These are phyloP conservation scores for Metrosideros polymorpha DNA, from an alignment of 441 rosid genomes.

Conservation along the genomic window DNA sequence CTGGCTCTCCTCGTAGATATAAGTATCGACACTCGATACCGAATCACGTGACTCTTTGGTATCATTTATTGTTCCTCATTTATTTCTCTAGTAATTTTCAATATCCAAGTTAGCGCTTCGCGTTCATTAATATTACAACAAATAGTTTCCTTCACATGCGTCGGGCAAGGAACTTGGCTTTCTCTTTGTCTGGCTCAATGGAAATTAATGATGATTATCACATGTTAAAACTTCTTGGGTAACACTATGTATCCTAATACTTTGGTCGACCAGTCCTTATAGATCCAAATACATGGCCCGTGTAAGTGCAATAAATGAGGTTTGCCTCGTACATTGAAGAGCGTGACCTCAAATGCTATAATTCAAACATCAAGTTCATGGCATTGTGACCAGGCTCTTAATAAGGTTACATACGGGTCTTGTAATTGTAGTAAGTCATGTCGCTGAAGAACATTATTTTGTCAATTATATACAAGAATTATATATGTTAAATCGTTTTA, in stretches of 20 bases:
- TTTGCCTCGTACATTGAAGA: neutral
- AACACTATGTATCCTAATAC: neutral
- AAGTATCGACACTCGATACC: no score
- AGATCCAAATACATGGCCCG: neutral
- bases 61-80: no score
- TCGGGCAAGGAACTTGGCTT: no score
- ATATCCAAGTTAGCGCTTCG: no score
- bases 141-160: no score
- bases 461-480: neutral
- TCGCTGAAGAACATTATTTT: neutral
- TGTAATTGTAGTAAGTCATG: neutral
- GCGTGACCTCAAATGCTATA: neutral
- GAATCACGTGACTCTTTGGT: no score
- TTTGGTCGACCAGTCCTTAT: neutral
- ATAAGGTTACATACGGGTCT: neutral
- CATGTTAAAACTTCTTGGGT: neutral
- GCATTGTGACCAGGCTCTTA: neutral
- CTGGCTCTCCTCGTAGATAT: no score
- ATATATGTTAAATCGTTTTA: fast-evolving
- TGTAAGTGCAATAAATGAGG: neutral
- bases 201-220: no score
- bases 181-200: neutral
- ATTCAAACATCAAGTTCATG: neutral
- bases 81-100: no score
- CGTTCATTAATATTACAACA: no score